These are phyloP conservation scores for Echium plantagineum DNA, from an alignment of 257 asterid genomes.

Conservation along the genomic window DNA sequence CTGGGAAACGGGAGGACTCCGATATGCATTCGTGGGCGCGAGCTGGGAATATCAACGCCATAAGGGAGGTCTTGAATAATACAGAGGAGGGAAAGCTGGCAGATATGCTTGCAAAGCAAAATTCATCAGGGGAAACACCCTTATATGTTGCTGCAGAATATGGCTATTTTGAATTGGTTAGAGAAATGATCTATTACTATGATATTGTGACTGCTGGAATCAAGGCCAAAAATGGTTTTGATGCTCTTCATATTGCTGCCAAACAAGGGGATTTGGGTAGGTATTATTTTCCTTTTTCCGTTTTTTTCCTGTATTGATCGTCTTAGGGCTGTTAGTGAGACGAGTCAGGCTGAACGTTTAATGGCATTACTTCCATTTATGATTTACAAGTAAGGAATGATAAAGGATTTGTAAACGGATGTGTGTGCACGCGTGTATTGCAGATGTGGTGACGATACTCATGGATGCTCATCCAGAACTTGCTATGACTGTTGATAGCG, in stretches of 20 bases:
- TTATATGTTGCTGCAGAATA: slow-evolving; percentile 39
- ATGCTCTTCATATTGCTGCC: slow-evolving; percentile 44
- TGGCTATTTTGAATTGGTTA: slow-evolving; percentile 31
- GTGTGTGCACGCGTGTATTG: not conserved
- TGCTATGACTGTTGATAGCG: slow-evolving; percentile 35
- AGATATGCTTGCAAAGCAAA: slow-evolving; percentile 27
- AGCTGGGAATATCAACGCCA: slow-evolving; percentile 24
- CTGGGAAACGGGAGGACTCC: slow-evolving; percentile 38
- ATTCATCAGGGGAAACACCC: slow-evolving; percentile 34
- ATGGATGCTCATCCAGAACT: slow-evolving; percentile 39
- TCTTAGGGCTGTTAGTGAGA: not conserved
- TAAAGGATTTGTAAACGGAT: too few relatives aligned
- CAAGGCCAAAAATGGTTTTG: slow-evolving; percentile 42
- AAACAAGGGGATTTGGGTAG: slow-evolving; percentile 49
- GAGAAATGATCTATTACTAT: slow-evolving; percentile 27
- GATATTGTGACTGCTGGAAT: slow-evolving; percentile 37
- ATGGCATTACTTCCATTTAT: not conserved
- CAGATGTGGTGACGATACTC: slow-evolving; percentile 32
- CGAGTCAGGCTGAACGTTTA: not conserved
- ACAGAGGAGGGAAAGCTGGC: slow-evolving; percentile 18
- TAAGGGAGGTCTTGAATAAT: slow-evolving; percentile 13
- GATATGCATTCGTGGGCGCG: slow-evolving; percentile 35
- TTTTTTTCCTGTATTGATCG: not conserved
- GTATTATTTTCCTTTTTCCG: not conserved
- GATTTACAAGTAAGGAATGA: not conserved